phyloP scores from a whole-genome alignment of 352 stramenopile species.

The Phytophthora capsici region DNA sequence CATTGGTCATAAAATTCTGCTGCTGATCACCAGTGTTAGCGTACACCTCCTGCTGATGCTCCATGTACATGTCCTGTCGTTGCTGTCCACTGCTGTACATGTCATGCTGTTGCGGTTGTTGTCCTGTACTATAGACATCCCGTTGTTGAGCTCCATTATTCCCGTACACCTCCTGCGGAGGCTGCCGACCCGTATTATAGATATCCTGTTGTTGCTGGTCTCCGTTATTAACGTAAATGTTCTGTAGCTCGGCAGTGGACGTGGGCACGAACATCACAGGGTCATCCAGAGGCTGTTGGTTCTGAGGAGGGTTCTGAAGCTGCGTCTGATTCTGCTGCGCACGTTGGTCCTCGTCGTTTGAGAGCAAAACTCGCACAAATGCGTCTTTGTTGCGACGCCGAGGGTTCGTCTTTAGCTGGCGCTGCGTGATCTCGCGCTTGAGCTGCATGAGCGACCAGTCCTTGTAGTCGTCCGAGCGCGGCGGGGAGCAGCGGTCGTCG shows the following conservation, averaged over 20 bases:
- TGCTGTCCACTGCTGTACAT: slow-evolving; percentile 9
- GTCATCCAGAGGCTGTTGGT: slow-evolving; percentile 18
- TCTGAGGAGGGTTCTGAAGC: slow-evolving; percentile 8
- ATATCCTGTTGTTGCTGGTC: slow-evolving; percentile 27
- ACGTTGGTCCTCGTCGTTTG: slow-evolving; percentile 30
- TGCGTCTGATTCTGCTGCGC: neutral
- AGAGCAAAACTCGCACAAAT: slow-evolving; percentile 47
- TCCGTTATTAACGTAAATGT: slow-evolving; percentile 26
- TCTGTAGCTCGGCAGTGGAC: slow-evolving; percentile 26
- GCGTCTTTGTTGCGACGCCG: slow-evolving; percentile 54
- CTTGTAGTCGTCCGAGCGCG: slow-evolving; percentile 61
- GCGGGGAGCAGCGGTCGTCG: slow-evolving; percentile 48
- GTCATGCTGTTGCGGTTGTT: slow-evolving; percentile 3
- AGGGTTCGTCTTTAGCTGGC: slow-evolving; percentile 51
- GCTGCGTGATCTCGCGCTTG: slow-evolving; percentile 62
- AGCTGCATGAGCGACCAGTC: slow-evolving; percentile 59
- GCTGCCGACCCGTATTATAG: slow-evolving; percentile 5
- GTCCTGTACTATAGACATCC: neutral
- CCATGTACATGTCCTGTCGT: slow-evolving; percentile 16
- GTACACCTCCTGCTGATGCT: slow-evolving; percentile 17
- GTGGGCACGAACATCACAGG: slow-evolving; percentile 28
- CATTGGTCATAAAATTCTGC: slow-evolving; percentile 18
- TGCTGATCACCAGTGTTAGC: slow-evolving; percentile 9
- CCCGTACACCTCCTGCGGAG: slow-evolving; percentile 8
- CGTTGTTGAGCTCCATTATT: slow-evolving; percentile 8